These are phyloP conservation scores for Heliamphora pulchella DNA, from an alignment of 179 eudicot genomes.

Conservation along the genomic window DNA sequence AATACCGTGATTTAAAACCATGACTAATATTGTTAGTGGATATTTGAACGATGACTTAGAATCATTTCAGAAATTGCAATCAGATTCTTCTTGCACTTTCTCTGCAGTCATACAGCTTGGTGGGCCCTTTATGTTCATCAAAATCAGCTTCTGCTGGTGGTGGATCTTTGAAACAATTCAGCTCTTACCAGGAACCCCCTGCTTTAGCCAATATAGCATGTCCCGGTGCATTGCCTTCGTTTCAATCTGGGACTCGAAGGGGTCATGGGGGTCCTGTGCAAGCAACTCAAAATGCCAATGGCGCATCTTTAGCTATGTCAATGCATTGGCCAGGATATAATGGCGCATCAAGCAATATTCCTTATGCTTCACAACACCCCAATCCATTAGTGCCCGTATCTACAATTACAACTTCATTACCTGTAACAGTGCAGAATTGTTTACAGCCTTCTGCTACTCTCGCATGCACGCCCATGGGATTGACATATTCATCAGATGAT, in stretches of 20 bases:
- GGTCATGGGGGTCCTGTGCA: slow-evolving; percentile 9
- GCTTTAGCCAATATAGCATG: slow-evolving; percentile 10
- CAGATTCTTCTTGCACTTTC: slow-evolving; percentile 9
- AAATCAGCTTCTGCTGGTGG: slow-evolving; percentile 17
- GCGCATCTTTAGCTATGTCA: slow-evolving; percentile 19
- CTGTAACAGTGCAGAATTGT: slow-evolving; percentile 12
- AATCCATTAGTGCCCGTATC: slow-evolving; percentile 8
- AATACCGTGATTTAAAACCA: too few species aligned
- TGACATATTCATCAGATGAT: slow-evolving; percentile 9
- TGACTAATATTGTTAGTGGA: neutral
- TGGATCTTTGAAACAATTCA: slow-evolving; percentile 17
- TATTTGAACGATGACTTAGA: neutral
- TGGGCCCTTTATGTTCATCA: slow-evolving; percentile 21
- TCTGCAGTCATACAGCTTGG: slow-evolving; percentile 21
- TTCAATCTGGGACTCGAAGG: slow-evolving; percentile 21
- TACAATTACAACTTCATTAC: slow-evolving; percentile 4
- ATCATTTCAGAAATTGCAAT: neutral
- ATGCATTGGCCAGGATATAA: slow-evolving; percentile 20
- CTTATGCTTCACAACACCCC: slow-evolving; percentile 15
- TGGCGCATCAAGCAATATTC: slow-evolving; percentile 17
- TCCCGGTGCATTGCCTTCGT: slow-evolving; percentile 16
- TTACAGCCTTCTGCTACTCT: slow-evolving; percentile 11
- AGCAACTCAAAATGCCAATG: slow-evolving; percentile 13
- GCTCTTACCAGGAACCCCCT: slow-evolving; percentile 19
- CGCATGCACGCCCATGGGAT: slow-evolving; percentile 4